Evolutionary conservation across 208 protist species (phyloP).

Genomic region (Trypanosoma rangeli): DNA sequence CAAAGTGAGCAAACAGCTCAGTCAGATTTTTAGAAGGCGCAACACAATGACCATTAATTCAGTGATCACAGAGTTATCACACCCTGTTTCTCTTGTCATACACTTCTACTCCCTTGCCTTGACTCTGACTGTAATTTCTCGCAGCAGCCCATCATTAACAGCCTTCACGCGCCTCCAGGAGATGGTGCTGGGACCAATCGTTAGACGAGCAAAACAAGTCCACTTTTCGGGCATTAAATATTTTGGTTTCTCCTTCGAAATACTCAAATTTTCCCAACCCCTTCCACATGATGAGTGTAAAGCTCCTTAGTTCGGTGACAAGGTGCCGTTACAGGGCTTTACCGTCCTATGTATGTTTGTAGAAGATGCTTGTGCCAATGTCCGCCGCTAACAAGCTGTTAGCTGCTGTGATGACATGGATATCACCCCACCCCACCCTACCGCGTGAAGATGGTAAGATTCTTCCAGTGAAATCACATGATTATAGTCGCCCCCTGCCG

Average conservation of each 20-base stretch:
- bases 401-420: constrained; percentile 98
- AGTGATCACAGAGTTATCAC: constrained; percentile 97
- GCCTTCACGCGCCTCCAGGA: constrained; percentile 97
- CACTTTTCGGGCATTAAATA: constrained; percentile 90
- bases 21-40: constrained; percentile 91
- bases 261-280: constrained; percentile 93
- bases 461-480: constrained; percentile 98
- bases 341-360: constrained; percentile 94
- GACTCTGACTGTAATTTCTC: constrained; percentile 95
- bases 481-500: constrained; percentile 97
- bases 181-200: constrained; percentile 96
- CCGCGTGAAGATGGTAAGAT: constrained; percentile 99
- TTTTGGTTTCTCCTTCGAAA: constrained; percentile 90
- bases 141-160: constrained; percentile 96
- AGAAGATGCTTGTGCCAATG: constrained; percentile 97
- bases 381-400: constrained; percentile 97
- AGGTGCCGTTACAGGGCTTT: constrained; percentile 86
- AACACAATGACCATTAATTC: constrained; percentile 99
- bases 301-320: constrained; percentile 68
- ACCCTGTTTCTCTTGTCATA: constrained; percentile 85
- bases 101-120: constrained; percentile 92
- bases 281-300: constrained; percentile 91
- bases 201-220: constrained; percentile 92
- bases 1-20: constrained; percentile 94
- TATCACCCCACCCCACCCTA: too few species aligned